Evolutionary conservation across 2,329 filamentous ascomycete species (phyloP), one percentile per base, ranked within the genome.

Genomic region (Ceratocystiopsis minuta): DNA sequence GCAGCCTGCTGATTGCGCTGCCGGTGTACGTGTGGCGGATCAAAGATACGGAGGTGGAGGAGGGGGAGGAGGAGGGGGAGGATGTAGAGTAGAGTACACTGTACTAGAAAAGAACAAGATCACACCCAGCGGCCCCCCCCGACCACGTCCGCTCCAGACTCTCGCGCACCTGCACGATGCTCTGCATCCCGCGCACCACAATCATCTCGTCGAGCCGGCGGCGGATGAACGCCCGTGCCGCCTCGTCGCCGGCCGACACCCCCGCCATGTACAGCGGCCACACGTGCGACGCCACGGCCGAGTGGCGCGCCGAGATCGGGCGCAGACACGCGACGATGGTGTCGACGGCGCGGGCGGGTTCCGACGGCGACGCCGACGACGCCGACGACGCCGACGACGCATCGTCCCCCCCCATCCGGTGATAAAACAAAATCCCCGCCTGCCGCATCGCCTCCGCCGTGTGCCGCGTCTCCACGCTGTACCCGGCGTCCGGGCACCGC

Each of bases 1-100:
- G 43, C 40, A 38, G 45, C 28, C 40, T 45, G 34, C 37, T 47
- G 1, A 14, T 43, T 16, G 45, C 45, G 2, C 41, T 45, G 31
- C 44, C 44, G 2, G 44, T 46, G 34, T 45, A 43, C 36, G 17
- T 41, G 5, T 45, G 38, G 44, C 44, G 44, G 18, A 43, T 45
- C 35, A 40, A 39, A 32, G 32, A 45, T 16, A 45, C 41, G 1
- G 44, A 45, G 34, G 4, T 20, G 20, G 20, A 20, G 20, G 20
- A 20, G 20, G 20, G 20, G 4, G 20, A 20, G 20, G 20, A 4
- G 20, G 20, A 20, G 20, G 20, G 4, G 20, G 20, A 20, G 20
- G 20, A 20, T 4, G 20, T 7, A 4, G 7, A 20, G 20, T 20
- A 20, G 20, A 20, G 20, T 20, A 4, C 7, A 4, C 4, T 20